Evolutionary conservation across 768 basidiomycete genomes (phyloP), one percentile per base, ranked within the genome.

Genomic region (Auricularia auricula-judae): DNA sequence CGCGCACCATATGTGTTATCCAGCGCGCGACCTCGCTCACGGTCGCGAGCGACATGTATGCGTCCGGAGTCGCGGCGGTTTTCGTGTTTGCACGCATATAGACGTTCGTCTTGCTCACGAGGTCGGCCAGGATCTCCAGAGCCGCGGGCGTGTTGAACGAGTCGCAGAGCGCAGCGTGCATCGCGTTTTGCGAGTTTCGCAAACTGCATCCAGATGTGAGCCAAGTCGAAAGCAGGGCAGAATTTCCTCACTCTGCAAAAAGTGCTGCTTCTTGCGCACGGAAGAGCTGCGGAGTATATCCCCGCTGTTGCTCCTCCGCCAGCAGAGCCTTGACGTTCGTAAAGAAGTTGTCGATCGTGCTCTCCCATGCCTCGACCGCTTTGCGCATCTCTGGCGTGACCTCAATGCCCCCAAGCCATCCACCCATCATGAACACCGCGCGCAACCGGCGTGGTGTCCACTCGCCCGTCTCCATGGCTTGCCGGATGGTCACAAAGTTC

Each of bases 61-160:
- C 76, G 64, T 91, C 88, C 43, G 84, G 72, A 35, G 78, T 75
- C 68, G 80, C 84, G 36, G 63, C 34, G 42, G 82, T 81, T 44
- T 82, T 84, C 36, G 82, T 71, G 63, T 85, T 89, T 29, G 5
- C 23, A 1, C 56, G 29, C 70, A 98, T 85, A 77, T 98, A 99
- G 36, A 93, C 80, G 74, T 98, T 98, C 5, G 90, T 86, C 58
- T 84, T 81, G 3, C 90, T 89, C 58, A 98, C 85, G 43, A 98
- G 79, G 66, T 94, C 88, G 12, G 89, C 82, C 18, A 98, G 76
- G 64, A 85, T 77, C 69, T 83, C 81, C 29, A 98, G 74, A 0
- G 93, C 95, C 18, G 78, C 81, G 2, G 94, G 93, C 0, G 97
- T 98, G 73, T 98, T 95, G 81, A 98, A 97, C 0, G 95, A 98